phyloP scores from a whole-genome alignment of 495 filamentous ascomycete species.

The Annulohypoxylon maeteangense region DNA sequence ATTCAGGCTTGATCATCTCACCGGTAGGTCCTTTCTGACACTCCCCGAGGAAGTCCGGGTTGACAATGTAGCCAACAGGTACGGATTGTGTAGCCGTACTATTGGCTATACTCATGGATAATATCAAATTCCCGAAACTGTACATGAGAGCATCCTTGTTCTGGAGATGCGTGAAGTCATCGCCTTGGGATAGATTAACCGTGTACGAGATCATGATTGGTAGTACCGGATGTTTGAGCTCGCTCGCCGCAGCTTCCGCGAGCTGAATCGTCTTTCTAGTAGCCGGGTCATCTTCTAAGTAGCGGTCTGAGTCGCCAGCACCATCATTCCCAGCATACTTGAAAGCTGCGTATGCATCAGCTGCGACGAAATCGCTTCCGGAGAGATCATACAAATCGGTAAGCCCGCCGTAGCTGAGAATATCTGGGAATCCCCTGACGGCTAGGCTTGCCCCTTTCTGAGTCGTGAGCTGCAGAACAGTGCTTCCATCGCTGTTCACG shows the following conservation, averaged over 20 bases:
- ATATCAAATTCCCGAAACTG: constrained; percentile 17
- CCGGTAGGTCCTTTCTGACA: constrained; percentile 9
- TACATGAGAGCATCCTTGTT: background rate
- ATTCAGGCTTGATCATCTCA: background rate
- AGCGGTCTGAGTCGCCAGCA: background rate
- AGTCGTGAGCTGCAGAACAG: background rate
- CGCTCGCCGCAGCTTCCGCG: background rate
- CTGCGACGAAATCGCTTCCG: constrained; percentile 10
- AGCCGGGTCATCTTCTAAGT: background rate
- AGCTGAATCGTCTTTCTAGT: constrained; percentile 8
- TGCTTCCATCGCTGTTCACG: background rate
- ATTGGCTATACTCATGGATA: background rate
- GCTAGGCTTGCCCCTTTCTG: background rate
- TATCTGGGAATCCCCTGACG: background rate
- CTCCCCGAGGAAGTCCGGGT: constrained; percentile 20
- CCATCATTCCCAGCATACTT: constrained; percentile 20
- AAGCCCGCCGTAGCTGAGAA: constrained; percentile 6
- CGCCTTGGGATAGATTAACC: constrained; percentile 9
- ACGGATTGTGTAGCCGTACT: background rate
- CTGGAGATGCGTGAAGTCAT: background rate
- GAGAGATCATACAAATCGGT: background rate
- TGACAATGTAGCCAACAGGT: constrained; percentile 8
- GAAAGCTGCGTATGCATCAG: constrained; percentile 9
- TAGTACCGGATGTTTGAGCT: constrained; percentile 4
- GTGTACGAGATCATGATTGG: constrained; percentile 26